phyloP scores from a whole-genome alignment of 2,329 filamentous ascomycete genomes.

The Exophiala alcalophila region DNA sequence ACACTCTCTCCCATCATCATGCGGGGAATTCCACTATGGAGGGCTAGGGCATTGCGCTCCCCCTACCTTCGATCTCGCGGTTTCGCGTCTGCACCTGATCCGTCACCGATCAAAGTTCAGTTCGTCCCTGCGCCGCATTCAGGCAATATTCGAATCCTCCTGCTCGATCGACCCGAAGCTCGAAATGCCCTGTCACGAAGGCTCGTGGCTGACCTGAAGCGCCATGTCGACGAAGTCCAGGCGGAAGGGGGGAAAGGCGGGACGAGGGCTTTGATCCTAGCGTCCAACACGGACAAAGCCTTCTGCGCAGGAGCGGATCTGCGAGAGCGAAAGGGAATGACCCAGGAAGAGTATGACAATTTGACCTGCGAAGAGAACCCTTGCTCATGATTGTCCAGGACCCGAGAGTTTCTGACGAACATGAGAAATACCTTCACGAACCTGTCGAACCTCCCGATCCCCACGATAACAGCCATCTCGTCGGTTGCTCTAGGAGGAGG shows the following conservation, averaged over 20 bases:
- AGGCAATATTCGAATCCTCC: constrained; percentile 82
- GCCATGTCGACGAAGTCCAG: constrained; percentile 70
- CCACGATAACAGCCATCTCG: constrained; percentile 83
- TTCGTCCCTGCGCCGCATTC: constrained; percentile 73
- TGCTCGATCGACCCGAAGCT: constrained; percentile 77
- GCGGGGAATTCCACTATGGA: constrained; percentile 16
- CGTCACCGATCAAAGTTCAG: constrained; percentile 58
- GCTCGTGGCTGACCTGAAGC: constrained; percentile 68
- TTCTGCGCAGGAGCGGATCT: constrained; percentile 96
- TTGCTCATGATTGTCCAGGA: constrained; percentile 52
- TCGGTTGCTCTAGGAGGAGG: constrained; percentile 88
- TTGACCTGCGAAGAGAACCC: not conserved
- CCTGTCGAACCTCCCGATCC: constrained; percentile 74
- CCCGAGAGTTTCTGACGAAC: constrained; percentile 69
- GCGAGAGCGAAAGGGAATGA: constrained; percentile 79
- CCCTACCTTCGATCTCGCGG: constrained; percentile 5
- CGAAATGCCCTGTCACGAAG: constrained; percentile 87
- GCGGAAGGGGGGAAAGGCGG: constrained; percentile 54
- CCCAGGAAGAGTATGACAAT: constrained; percentile 67
- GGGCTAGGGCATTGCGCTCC: constrained; percentile 1
- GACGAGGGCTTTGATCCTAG: constrained; percentile 78
- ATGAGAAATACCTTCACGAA: constrained; percentile 73
- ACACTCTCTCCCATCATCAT: constrained; percentile 13
- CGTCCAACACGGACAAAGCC: constrained; percentile 77
- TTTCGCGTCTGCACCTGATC: constrained; percentile 20